Percentiles rank a stretch among this genome's conserved stretches.
These are phyloP conservation scores for Ceratocystis albifundus DNA, from an alignment of 2,329 filamentous ascomycete species.

Conservation along the genomic window DNA sequence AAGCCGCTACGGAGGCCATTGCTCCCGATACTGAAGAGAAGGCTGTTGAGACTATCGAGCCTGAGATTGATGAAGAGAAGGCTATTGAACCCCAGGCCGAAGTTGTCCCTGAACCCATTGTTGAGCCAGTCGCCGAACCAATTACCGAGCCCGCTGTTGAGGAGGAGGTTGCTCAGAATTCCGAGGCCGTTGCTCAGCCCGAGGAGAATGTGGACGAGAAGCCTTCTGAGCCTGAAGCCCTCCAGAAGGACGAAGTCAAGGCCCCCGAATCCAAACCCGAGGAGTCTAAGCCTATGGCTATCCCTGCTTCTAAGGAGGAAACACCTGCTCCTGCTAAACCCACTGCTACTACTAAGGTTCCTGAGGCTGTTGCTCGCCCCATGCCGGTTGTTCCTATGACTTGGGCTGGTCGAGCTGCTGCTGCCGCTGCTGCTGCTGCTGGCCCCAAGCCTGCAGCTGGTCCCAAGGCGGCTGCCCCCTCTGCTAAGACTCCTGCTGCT, in stretches of 20 bases:
- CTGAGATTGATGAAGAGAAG: conserved; percentile 29
- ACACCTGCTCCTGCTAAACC: conserved; percentile 41
- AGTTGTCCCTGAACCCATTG: conserved; percentile 21
- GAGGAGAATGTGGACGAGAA: conserved; percentile 48
- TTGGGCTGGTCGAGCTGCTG: conserved; percentile 61
- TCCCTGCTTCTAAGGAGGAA: conserved; percentile 46
- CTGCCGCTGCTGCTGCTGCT: conserved; percentile 32
- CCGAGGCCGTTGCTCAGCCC: conserved; percentile 47
- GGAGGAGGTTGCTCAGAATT: conserved; percentile 45
- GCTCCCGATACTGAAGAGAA: conserved; percentile 28
- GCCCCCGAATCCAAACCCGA: conserved; percentile 13
- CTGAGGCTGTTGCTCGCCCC: conserved; percentile 41
- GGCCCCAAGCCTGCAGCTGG: conserved; percentile 37
- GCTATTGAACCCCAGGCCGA: conserved; percentile 34
- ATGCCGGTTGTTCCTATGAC: conserved; percentile 51
- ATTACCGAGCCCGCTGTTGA: conserved; percentile 42
- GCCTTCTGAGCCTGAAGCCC: conserved; percentile 23
- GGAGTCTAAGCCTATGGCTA: conserved; percentile 23
- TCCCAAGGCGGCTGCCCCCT: conserved; percentile 41
- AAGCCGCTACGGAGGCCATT: conserved; percentile 29
- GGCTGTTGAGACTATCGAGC: conserved; percentile 27
- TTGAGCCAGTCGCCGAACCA: conserved; percentile 26
- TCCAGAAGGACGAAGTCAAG: conserved; percentile 15
- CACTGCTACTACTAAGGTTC: conserved; percentile 37
- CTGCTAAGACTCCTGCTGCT: conserved; percentile 26